Evolutionary conservation across 78 protist genomes (phyloP).

Genomic region (Acrasis kona): DNA sequence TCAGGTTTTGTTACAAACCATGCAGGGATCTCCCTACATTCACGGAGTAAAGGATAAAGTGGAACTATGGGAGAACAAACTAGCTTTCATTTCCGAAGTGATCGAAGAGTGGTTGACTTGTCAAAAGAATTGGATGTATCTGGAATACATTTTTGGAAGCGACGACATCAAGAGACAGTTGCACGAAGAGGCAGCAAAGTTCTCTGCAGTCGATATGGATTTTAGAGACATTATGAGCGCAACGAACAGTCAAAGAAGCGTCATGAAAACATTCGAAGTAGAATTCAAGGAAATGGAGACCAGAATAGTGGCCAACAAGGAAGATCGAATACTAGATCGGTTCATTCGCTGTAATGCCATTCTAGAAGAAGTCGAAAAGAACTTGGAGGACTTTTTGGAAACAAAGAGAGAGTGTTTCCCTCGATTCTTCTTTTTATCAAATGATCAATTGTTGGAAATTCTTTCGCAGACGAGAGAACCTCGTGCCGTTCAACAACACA

Average conservation of each 20-base stretch:
- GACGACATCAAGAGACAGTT: conserved; percentile 59
- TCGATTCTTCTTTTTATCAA: conserved; percentile 72
- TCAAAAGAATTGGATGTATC: conserved; percentile 64
- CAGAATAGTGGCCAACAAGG: conserved; percentile 16
- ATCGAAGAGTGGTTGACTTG: conserved; percentile 47
- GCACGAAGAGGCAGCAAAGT: conserved; percentile 32
- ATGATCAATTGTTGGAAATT: conserved; percentile 74
- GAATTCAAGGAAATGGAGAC: background rate
- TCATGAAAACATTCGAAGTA: background rate
- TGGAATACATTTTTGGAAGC: conserved; percentile 48
- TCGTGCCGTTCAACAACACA: conserved; percentile 57
- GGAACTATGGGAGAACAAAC: conserved; percentile 29
- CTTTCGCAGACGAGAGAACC: conserved; percentile 58
- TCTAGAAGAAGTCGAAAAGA: conserved; percentile 63
- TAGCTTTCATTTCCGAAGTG: conserved; percentile 16
- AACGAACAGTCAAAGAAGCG: background rate
- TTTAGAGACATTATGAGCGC: background rate
- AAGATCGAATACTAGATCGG: conserved; percentile 4
- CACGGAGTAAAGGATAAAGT: conserved; percentile 10
- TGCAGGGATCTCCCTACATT: conserved; percentile 39
- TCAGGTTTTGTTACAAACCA: conserved; percentile 33
- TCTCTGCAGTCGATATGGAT: conserved; percentile 27
- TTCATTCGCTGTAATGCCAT: conserved; percentile 5
- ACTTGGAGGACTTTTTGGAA: conserved; percentile 69
- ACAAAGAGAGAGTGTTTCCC: conserved; percentile 67